Conservation (phyloP, 768 basidiomycete species). For the Rhodosporidiobolus sp. region DNA sequence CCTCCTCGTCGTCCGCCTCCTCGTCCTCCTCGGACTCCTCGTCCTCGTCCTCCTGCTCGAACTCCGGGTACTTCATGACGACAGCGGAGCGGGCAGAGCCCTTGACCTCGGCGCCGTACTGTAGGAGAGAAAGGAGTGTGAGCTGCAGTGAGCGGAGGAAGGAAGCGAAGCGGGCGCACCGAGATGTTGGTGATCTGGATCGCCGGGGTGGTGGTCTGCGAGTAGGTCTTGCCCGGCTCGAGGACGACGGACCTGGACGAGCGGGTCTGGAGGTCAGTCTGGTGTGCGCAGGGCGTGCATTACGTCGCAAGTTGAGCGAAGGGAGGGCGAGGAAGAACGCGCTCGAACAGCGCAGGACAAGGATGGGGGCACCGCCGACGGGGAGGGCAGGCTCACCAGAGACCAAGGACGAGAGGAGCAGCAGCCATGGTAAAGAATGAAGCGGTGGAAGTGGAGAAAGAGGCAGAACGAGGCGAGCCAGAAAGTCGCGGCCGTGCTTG, state of each 20-base stretch:
- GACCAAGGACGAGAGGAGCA: slow-evolving; percentile 36
- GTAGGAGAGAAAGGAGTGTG: background rate
- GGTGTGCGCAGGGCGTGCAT: too few relatives aligned
- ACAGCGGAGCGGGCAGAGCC: slow-evolving; percentile 39
- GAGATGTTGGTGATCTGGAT: slow-evolving; percentile 44
- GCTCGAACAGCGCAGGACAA: background rate
- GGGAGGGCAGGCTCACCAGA: slow-evolving; percentile 27
- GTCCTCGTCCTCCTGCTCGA: slow-evolving; percentile 61
- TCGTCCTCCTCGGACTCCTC: slow-evolving; percentile 53
- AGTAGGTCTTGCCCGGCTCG: slow-evolving; percentile 38
- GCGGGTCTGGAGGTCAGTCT: background rate
- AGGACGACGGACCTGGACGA: slow-evolving; percentile 34
- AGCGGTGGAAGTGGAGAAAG: background rate
- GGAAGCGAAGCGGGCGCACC: slow-evolving; percentile 4
- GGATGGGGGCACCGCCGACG: background rate
- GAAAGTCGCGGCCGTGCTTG: too few relatives aligned
- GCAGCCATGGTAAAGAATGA: background rate
- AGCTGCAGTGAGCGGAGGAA: background rate
- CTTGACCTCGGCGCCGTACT: slow-evolving; percentile 41
- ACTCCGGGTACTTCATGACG: slow-evolving; percentile 55
- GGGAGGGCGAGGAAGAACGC: background rate
- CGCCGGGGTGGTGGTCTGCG: slow-evolving; percentile 31
- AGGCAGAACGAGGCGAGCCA: background rate
- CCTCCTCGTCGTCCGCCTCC: slow-evolving; percentile 57
- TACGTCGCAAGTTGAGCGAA: slow-evolving; percentile 2